Conservation (phyloP, 1,284 basidiomycete genomes). For the Paramarasmius palmivorus region DNA sequence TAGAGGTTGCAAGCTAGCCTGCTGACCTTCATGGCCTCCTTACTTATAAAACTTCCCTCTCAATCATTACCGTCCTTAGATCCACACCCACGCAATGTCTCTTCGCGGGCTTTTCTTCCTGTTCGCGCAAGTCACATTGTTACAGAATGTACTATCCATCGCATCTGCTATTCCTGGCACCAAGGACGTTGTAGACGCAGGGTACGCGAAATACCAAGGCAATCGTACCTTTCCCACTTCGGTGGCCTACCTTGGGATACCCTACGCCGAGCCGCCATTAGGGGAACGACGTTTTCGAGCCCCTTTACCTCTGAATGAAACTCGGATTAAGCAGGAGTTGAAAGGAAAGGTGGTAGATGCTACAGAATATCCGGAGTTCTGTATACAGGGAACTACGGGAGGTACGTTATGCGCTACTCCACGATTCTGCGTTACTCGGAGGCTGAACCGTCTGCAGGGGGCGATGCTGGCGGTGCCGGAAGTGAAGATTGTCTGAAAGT, state of each 20-base stretch:
- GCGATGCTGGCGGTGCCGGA: constrained; percentile 59
- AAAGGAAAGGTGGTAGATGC: constrained; percentile 43
- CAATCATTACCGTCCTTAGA: too few species aligned
- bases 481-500: constrained; percentile 60
- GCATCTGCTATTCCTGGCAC: too few species aligned
- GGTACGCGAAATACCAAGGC: constrained; percentile 53
- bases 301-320: constrained; percentile 44
- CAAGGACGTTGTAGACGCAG: constrained; percentile 41
- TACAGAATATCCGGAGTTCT: constrained; percentile 51
- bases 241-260: constrained; percentile 56
- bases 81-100: too few species aligned
- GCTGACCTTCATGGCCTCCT: too few species aligned
- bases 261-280: constrained; percentile 54
- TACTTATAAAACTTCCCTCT: too few species aligned
- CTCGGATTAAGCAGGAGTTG: constrained; percentile 32
- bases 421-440: neutral
- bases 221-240: constrained; percentile 50
- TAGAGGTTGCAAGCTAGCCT: too few species aligned
- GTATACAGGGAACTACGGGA: constrained; percentile 54
- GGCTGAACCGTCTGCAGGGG: constrained; percentile 27
- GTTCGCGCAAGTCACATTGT: too few species aligned
- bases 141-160: too few species aligned
- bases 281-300: constrained; percentile 49
- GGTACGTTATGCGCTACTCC: constrained; percentile 28
- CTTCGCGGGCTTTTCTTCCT: too few species aligned